Base-by-base conservation (phyloP, 2,329 filamentous ascomycete genomes). In the Cryoendolithus antarcticus region DNA sequence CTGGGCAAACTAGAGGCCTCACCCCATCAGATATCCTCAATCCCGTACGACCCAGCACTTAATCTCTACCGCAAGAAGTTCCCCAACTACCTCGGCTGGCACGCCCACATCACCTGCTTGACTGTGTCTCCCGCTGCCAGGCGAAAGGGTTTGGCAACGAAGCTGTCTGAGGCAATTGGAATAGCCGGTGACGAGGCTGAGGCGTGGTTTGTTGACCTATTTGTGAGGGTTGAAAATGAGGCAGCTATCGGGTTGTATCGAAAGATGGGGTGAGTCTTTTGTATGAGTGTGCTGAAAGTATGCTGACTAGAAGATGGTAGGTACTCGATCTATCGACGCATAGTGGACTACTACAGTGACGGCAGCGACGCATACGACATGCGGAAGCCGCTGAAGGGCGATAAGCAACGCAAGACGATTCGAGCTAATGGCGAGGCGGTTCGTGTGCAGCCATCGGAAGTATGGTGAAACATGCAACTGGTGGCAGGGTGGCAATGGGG, bases 301-400 rank as follows among this genome's bases (percentile, higher is more conserved):
- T 19, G 8, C 12, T 35, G 30, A 30, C 15, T 28, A 35, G 12
- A 10, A 13, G 32, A 3, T n/a, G 31, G 21, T 40, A 72, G 69
- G 30, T 77, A 98, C 60, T 86, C 77, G 42, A 82, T 96, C 34
- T 98, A 82, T 63, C 73, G 91, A 34, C 75, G 85, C 7, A 89
- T 98, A 33, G 78, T 86, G 51, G 82, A 82, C 53, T 98, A 98
- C 62, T 98, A 98, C 56, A 85, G 82, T 46, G 88, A 95, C 57
- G 83, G 93, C 57, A 86, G 93, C 62, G 89, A 96, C 66, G 91
- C 89, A 11, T 91, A 85, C 59, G 91, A 98, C 64, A 98, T 98
- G 91, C 77, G 91, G 48, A 96, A 95, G 60, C 76, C 86, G 30
- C 76, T 89, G 65, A 82, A 75, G 62, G 74, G 88, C 54, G 91